Evolutionary conservation across 345 rosid genomes (phyloP).

Genomic region (Erucastrum elatum): DNA sequence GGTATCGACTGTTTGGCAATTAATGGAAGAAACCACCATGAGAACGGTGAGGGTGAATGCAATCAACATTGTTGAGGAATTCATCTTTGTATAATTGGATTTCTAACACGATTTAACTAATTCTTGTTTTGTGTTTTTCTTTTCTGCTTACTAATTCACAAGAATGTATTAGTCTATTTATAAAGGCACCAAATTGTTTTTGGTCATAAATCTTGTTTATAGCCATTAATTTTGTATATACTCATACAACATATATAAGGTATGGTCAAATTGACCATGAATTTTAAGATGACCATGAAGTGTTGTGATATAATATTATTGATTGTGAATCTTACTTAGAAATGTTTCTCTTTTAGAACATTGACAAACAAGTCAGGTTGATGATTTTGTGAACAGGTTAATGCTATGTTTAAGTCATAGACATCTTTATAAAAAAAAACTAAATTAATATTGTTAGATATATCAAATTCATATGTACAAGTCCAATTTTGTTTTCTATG

Average conservation of each 20-base stretch:
- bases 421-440: background rate
- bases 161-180: background rate
- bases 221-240: background rate
- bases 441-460: background rate
- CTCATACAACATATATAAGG: background rate
- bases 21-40: background rate
- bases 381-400: background rate
- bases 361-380: background rate
- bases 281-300: background rate
- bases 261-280: background rate
- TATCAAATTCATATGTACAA: background rate
- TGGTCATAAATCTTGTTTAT: background rate
- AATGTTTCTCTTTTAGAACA: background rate
- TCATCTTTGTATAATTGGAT: background rate
- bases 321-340: background rate
- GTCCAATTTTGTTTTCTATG: background rate
- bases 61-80: background rate
- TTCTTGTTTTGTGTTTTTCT: background rate
- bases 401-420: background rate
- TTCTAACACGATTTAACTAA: background rate
- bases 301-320: background rate
- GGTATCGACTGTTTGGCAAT: background rate
- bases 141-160: background rate
- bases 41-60: background rate
- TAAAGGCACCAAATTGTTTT: background rate